Evolutionary conservation across 257 asterid species (phyloP), one percentile per base, ranked within the genome.

Genomic region (Striga asiatica): DNA sequence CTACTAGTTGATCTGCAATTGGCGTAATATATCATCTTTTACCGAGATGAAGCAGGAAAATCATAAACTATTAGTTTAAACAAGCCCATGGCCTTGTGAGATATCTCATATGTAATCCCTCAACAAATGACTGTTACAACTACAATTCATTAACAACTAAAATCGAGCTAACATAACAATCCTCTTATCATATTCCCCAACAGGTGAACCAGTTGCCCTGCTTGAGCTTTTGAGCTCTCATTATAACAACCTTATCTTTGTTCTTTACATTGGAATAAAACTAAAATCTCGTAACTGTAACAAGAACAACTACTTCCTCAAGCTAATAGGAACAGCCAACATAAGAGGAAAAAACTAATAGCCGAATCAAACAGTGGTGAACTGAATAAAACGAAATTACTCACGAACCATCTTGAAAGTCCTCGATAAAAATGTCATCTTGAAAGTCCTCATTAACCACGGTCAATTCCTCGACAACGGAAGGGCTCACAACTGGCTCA

Each of bases 401-500:
- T 13, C 8, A 5, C 11, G 6, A 14, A 82, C 85, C 95, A 49
- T 62, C 76, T 21, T 66, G 81, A 39, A 65, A 69, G 46, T 66
- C 85, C 54, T 78, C 88, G 45, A 60, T 50, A 8, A 72, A 61
- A 27, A 61, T 23, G 16, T 54, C 81, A 54, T 73, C 88, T 35
- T 75, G 82, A 1, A 20, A 58, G 8, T 56, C 73, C 16, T 67
- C 70, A 39, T 64, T 72, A 46, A 58, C 70, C 74, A 64, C 5
- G 1, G 54, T 21, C 17, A 76, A 78, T 61, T 79, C 75, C 37
- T 80, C 83, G 20, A 66, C 25, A 50, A 76, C 49, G 50, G 84
- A 74, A 43, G 79, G 77, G 50, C 56, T 61, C 52, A 75, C 62
- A 71, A 78, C 18, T 31, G 84, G 76, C 53, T 77, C 81, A 54